These are phyloP conservation scores for Lepiota venenata DNA, from an alignment of 768 basidiomycete species.

Conservation along the genomic window DNA sequence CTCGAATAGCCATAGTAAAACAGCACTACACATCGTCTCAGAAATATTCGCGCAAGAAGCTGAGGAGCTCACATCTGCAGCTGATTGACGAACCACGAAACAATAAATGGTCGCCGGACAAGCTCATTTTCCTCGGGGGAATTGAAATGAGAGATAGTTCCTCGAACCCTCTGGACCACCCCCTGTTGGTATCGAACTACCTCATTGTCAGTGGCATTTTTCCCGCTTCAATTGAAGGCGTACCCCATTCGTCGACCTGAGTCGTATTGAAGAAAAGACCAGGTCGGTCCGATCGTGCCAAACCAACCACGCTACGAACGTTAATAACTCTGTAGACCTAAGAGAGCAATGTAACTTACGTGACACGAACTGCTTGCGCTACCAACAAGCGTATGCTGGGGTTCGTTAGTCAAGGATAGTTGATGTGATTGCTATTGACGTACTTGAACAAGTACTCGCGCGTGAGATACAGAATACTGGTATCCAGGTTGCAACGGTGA, in stretches of 20 bases:
- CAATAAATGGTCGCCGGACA: constrained; percentile 65
- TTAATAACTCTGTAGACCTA: constrained; percentile 12
- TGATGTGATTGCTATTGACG: constrained; percentile 24
- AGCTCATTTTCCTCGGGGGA: constrained; percentile 51
- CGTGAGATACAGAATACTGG: constrained; percentile 59
- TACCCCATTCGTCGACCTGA: constrained; percentile 79
- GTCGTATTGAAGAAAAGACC: constrained; percentile 62
- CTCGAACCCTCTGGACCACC: constrained; percentile 58
- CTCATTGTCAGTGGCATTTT: not conserved
- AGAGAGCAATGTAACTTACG: constrained; percentile 39
- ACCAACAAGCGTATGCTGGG: constrained; percentile 63
- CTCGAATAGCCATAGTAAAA: constrained; percentile 66
- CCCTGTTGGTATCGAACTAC: constrained; percentile 68
- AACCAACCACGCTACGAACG: constrained; percentile 18
- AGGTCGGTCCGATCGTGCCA: constrained; percentile 48
- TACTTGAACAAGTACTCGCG: constrained; percentile 77
- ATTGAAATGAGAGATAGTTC: constrained; percentile 49
- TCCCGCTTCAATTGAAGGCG: constrained; percentile 25
- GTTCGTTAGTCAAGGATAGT: constrained; percentile 11
- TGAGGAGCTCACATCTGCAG: constrained; percentile 48
- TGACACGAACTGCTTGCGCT: constrained; percentile 53
- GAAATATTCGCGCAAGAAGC: not conserved
- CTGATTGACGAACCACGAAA: constrained; percentile 70
- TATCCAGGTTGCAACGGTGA: constrained; percentile 72
- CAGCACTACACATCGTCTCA: constrained; percentile 28